Percentiles rank a stretch among this genome's conserved stretches.
Evolutionary conservation across 208 protist species (phyloP).

Genomic region (Leishmania lainsoni): DNA sequence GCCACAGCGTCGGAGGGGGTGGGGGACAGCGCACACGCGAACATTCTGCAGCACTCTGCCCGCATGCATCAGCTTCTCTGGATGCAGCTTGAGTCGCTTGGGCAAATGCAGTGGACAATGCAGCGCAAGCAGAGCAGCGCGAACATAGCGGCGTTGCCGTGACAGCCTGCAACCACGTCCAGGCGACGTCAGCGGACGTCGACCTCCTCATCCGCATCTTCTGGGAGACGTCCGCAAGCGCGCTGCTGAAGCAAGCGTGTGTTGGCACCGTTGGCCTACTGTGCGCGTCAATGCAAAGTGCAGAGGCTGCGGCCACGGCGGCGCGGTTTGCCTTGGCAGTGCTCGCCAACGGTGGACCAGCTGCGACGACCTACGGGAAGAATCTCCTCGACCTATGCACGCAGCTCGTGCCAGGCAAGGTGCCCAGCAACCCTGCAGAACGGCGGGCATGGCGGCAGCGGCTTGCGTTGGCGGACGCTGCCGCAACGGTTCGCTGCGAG

Average conservation of each 20-base stretch:
- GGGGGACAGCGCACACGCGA: not conserved
- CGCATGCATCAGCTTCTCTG: slow-evolving; percentile 58
- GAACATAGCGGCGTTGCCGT: no score
- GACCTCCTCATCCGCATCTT: slow-evolving; percentile 63
- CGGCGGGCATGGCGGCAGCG: slow-evolving; percentile 44
- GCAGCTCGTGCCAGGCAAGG: slow-evolving; percentile 3
- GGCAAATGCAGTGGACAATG: slow-evolving; percentile 78
- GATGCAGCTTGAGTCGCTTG: slow-evolving; percentile 71
- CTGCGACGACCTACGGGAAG: slow-evolving; percentile 1
- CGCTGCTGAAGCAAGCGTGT: slow-evolving; percentile 53
- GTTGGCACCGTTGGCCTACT: slow-evolving; percentile 53
- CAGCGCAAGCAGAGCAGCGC: slow-evolving; percentile 70
- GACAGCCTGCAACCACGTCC: slow-evolving; percentile 40
- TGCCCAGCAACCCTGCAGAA: slow-evolving; percentile 25
- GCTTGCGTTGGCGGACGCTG: slow-evolving; percentile 46
- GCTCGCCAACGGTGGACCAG: slow-evolving; percentile 28
- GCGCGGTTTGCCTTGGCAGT: slow-evolving; percentile 57
- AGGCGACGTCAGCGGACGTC: slow-evolving; percentile 48
- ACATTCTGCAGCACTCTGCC: slow-evolving; percentile 38
- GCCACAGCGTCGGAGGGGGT: slow-evolving; percentile 13
- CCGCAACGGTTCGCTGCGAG: slow-evolving; percentile 66
- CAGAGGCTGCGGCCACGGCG: slow-evolving; percentile 41
- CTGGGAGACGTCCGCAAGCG: slow-evolving; percentile 54
- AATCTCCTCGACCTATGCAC: slow-evolving; percentile 19
- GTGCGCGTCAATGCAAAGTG: slow-evolving; percentile 39